These are phyloP conservation scores for Claviceps sp. DNA, from an alignment of 2,329 filamentous ascomycete genomes.

Conservation along the genomic window DNA sequence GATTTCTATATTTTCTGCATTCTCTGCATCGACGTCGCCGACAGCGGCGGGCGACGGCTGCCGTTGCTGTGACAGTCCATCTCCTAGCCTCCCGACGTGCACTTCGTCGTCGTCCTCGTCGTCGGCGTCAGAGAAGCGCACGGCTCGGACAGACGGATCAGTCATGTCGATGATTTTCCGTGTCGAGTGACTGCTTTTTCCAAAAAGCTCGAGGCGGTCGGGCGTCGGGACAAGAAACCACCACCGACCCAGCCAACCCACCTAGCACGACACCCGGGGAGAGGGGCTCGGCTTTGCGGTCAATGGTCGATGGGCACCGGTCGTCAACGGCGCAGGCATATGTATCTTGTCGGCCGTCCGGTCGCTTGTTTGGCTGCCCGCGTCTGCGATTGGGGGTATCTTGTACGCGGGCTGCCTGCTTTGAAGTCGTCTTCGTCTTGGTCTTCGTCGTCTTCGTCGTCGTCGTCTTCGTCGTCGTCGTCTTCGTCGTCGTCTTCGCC, in stretches of 20 bases:
- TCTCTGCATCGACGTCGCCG: constrained; percentile 10
- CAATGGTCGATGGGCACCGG: constrained; percentile 2
- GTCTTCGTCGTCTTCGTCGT: too few species aligned
- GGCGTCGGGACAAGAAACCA: not conserved
- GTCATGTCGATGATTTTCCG: constrained; percentile 15
- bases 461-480: too few species aligned
- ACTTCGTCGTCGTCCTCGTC: constrained; percentile 31
- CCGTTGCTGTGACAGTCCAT: constrained; percentile 8
- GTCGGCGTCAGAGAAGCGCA: constrained; percentile 41
- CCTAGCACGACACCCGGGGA: constrained; percentile 1
- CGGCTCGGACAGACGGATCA: constrained; percentile 40
- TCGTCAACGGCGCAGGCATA: not conserved
- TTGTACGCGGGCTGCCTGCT: too few species aligned
- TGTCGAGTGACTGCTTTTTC: not conserved
- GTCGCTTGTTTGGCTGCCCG: too few species aligned
- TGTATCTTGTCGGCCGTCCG: not conserved
- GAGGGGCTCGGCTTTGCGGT: constrained; percentile 5
- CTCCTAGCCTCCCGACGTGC: constrained; percentile 28
- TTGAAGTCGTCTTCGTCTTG: too few species aligned
- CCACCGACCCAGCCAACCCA: not conserved
- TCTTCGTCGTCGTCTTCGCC: too few species aligned
- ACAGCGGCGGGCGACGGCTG: constrained; percentile 16
- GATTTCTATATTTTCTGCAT: too few species aligned
- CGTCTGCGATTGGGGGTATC: too few species aligned
- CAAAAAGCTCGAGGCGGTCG: not conserved